These are phyloP conservation scores for Omphalotus olearius DNA, from an alignment of 1,284 basidiomycete species.

Conservation along the genomic window DNA sequence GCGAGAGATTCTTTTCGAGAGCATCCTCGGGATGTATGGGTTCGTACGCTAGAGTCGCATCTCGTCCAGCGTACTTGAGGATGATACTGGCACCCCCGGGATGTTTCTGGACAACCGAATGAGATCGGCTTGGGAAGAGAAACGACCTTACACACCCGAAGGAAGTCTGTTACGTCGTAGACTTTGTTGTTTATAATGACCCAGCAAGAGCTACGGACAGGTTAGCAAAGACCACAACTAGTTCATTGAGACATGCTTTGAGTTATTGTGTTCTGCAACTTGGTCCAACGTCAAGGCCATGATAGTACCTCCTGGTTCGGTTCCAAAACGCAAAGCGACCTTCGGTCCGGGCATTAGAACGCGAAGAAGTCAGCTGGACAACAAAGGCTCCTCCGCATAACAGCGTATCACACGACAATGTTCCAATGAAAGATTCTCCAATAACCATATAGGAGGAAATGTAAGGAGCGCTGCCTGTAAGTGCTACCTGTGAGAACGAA, in stretches of 20 bases:
- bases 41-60: conserved; percentile 71
- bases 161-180: conserved; percentile 85
- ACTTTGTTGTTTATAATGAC: conserved; percentile 77
- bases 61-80: conserved; percentile 74
- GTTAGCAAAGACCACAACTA: neutral
- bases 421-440: too few species aligned
- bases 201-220: conserved; percentile 41
- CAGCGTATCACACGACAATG: too few species aligned
- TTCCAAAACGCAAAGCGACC: too few species aligned
- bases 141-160: conserved; percentile 27
- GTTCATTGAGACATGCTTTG: neutral
- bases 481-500: too few species aligned
- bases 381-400: too few species aligned
- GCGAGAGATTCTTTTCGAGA: conserved; percentile 60
- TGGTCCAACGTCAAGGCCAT: conserved; percentile 12
- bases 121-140: neutral
- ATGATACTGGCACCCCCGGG: conserved; percentile 80
- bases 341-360: too few species aligned
- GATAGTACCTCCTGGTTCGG: neutral
- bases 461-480: too few species aligned
- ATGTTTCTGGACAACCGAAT: conserved; percentile 52
- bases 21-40: conserved; percentile 74
- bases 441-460: too few species aligned
- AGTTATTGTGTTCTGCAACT: conserved; percentile 10
- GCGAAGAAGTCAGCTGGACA: too few species aligned